Evolutionary conservation across 805 yeast genomes (phyloP).

Genomic region (Ogataea corticis): DNA sequence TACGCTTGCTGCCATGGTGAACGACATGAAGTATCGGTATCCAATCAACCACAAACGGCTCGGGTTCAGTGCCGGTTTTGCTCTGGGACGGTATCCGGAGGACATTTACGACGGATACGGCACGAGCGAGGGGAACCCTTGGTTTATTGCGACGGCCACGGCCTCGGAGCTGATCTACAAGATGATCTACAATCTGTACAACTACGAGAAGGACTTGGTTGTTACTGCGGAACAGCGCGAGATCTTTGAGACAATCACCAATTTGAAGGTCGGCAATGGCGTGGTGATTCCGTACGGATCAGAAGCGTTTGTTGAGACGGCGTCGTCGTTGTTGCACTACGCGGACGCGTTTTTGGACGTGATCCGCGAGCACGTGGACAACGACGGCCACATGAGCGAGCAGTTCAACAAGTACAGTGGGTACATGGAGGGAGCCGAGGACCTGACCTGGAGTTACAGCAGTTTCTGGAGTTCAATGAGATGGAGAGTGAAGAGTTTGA

Average conservation of each 20-base stretch:
- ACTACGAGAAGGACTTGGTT: conserved; percentile 43
- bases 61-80: conserved; percentile 51
- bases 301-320: conserved; percentile 45
- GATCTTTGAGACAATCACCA: conserved; percentile 26
- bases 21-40: conserved; percentile 71
- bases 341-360: conserved; percentile 69
- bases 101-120: conserved; percentile 81
- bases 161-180: conserved; percentile 66
- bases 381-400: conserved; percentile 78
- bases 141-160: conserved; percentile 80
- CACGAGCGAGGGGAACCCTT: conserved; percentile 82
- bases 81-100: conserved; percentile 90
- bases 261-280: conserved; percentile 20
- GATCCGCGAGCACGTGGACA: conserved; percentile 58
- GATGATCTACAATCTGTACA: conserved; percentile 46
- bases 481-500: conserved; percentile 53
- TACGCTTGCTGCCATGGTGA: conserved; percentile 60
- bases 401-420: conserved; percentile 84
- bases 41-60: conserved; percentile 66
- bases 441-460: conserved; percentile 90
- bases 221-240: conserved; percentile 26
- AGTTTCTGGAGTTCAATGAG: conserved; percentile 69
- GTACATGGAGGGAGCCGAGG: conserved; percentile 81
- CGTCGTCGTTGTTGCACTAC: conserved; percentile 48
- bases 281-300: conserved; percentile 39